These are phyloP conservation scores for Luzula sylvatica DNA, from an alignment of 176 grass and related monocot species.

Conservation along the genomic window DNA sequence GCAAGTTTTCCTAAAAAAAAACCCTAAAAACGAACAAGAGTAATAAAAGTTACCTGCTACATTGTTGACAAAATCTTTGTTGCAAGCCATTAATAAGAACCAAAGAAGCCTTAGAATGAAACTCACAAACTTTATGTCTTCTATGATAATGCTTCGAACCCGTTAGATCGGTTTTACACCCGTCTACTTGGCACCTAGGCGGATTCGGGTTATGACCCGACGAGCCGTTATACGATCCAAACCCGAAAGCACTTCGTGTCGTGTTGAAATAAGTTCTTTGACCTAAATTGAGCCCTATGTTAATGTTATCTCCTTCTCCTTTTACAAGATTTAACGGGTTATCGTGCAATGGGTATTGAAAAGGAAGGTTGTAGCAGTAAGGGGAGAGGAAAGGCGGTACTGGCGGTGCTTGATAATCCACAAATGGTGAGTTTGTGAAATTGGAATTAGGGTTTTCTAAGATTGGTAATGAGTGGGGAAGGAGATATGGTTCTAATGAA, in stretches of 20 bases:
- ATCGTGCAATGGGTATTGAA: slow-evolving; percentile 26
- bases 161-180: slow-evolving; percentile 74
- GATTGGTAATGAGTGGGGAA: slow-evolving; percentile 23
- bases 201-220: slow-evolving; percentile 45
- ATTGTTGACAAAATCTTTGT: slow-evolving; percentile 97
- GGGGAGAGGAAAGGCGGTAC: slow-evolving; percentile 29
- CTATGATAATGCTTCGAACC: slow-evolving; percentile 93
- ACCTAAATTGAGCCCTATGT: slow-evolving; percentile 76
- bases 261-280: slow-evolving; percentile 84
- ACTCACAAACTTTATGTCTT: slow-evolving; percentile 96
- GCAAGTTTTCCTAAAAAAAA: too few relatives aligned
- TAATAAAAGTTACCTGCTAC: slow-evolving; percentile 52
- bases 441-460: slow-evolving; percentile 14
- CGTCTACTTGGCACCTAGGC: slow-evolving; percentile 77
- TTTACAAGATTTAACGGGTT: slow-evolving; percentile 55
- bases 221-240: slow-evolving; percentile 42
- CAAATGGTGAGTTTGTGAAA: slow-evolving; percentile 26
- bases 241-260: slow-evolving; percentile 40
- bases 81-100: slow-evolving; percentile 55
- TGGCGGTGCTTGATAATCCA: slow-evolving; percentile 26
- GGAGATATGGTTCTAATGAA: slow-evolving; percentile 23
- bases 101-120: slow-evolving; percentile 86
- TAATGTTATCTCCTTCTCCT: slow-evolving; percentile 32
- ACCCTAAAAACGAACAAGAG: neutral
- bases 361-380: slow-evolving; percentile 27